phyloP scores from a whole-genome alignment of 495 filamentous ascomycete species.

The Aspergillus asperescens region DNA sequence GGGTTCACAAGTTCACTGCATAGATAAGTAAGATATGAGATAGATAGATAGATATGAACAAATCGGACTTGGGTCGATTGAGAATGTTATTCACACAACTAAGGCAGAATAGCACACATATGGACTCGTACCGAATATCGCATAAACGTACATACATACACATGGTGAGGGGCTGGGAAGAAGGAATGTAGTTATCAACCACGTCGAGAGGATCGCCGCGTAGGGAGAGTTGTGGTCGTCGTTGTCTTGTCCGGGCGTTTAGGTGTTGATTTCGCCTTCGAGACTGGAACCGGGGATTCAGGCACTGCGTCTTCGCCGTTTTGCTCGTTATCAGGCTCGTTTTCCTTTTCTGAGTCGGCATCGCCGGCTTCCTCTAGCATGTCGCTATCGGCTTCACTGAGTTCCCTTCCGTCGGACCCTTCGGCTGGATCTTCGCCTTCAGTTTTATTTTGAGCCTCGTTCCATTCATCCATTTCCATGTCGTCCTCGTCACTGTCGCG shows the following conservation, averaged over 20 bases:
- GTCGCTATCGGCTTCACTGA: constrained; percentile 14
- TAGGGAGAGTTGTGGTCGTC: constrained; percentile 29
- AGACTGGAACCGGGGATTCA: constrained; percentile 12
- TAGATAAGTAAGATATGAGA: background rate
- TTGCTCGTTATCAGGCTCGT: constrained; percentile 23
- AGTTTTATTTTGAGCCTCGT: constrained; percentile 25
- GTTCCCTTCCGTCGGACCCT: constrained; percentile 18
- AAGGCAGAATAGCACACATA: background rate
- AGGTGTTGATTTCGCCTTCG: constrained; percentile 17
- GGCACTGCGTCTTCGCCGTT: constrained; percentile 1
- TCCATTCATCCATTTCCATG: constrained; percentile 45
- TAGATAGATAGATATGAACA: constrained; percentile 4
- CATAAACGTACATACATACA: constrained; percentile 2
- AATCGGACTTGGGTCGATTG: background rate
- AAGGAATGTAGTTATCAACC: constrained; percentile 18
- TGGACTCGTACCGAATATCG: background rate
- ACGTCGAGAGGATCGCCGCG: constrained; percentile 37
- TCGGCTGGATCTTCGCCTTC: constrained; percentile 26
- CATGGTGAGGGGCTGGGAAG: background rate
- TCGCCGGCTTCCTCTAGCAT: constrained; percentile 13
- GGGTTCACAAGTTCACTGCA: background rate
- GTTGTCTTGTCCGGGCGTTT: constrained; percentile 8
- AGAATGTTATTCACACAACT: constrained; percentile 2
- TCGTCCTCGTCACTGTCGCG: constrained; percentile 55
- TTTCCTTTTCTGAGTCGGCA: constrained; percentile 14